Base-by-base conservation (phyloP, 73 alveolate genomes). In the Strombidium stylifer region DNA sequence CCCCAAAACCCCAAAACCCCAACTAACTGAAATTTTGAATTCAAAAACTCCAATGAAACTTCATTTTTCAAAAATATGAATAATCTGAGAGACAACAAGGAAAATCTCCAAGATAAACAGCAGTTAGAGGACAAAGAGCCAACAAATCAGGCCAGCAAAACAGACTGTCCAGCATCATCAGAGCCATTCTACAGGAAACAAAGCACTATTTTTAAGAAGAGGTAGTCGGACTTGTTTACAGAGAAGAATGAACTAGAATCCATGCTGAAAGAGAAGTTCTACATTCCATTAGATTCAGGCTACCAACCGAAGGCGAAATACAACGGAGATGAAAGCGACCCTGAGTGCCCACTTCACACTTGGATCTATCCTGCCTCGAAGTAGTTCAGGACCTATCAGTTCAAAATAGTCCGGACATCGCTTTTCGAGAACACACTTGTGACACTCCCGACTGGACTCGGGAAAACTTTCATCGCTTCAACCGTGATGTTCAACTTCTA, bases 361-460 rank as follows among this genome's bases (percentile, higher is more conserved):
- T 81, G 82, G 94, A 44, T 69, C 16, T 84, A 78, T 59, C 83
- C 96, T 12, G 60, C 61, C 5, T 49, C 66, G 3, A 71, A 72
- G 41, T 56, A 56, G 32, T 86, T 81, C 50, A 35, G 96, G 47
- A 61, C 73, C 15, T 86, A 86, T 57, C 67, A 86, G 47, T 86
- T 73, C 61, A 82, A 56, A 26, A 86, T 86, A 4, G 86, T 86
- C 4, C 40, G 86, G 46, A 40, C 89, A 6, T 47, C 82, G 3
- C 69, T 86, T 11, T 76, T 65, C 41, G 39, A 73, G 36, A 86
- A 86, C 66, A 86, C 96, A n/a, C 39, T 86, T n/a, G 92, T 86
- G n/a, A 62, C 87, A 36, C 72, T 87, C 34, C 96, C 96, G 16
- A 87, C 96, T 14, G 96, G 96, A 7, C 57, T 87, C 11, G 96